Conservation (phyloP, 306 rosid species). For the Fragaria iinumae region DNA sequence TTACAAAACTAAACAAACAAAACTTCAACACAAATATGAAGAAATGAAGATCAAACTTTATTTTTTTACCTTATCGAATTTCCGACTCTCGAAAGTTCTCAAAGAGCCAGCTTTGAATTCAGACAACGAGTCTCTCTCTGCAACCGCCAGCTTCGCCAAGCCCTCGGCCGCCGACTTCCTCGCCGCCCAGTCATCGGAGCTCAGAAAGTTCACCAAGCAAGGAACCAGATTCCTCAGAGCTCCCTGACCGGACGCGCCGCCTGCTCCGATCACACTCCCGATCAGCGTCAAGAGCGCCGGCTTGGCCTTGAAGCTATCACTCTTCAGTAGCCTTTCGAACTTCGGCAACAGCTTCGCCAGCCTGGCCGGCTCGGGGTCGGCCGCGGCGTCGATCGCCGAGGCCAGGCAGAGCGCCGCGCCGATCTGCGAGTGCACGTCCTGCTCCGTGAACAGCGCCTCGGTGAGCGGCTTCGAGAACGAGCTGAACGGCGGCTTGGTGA, state of each 20-base stretch:
- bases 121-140: slow-evolving; percentile 54
- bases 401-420: slow-evolving; percentile 85
- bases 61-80: slow-evolving; percentile 69
- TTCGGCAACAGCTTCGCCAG: slow-evolving; percentile 72
- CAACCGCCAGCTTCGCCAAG: slow-evolving; percentile 54
- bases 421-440: slow-evolving; percentile 74
- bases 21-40: background rate
- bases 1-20: background rate
- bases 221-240: slow-evolving; percentile 63
- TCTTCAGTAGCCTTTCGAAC: slow-evolving; percentile 72
- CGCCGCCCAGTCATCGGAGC: slow-evolving; percentile 79
- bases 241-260: slow-evolving; percentile 59
- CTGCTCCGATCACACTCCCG: slow-evolving; percentile 61
- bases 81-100: slow-evolving; percentile 65
- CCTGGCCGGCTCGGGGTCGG: slow-evolving; percentile 70
- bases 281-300: slow-evolving; percentile 69
- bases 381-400: slow-evolving; percentile 66
- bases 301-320: slow-evolving; percentile 73
- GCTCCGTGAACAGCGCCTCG: slow-evolving; percentile 91
- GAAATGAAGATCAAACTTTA: background rate
- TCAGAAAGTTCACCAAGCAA: slow-evolving; percentile 54
- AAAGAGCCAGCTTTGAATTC: slow-evolving; percentile 70
- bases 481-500: slow-evolving; percentile 64
- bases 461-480: slow-evolving; percentile 72
- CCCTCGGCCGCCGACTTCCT: slow-evolving; percentile 93